Percentiles rank a stretch among this genome's conserved stretches.
Evolutionary conservation across 768 basidiomycete genomes (phyloP).

Genomic region (Rossbeevera mucosa): DNA sequence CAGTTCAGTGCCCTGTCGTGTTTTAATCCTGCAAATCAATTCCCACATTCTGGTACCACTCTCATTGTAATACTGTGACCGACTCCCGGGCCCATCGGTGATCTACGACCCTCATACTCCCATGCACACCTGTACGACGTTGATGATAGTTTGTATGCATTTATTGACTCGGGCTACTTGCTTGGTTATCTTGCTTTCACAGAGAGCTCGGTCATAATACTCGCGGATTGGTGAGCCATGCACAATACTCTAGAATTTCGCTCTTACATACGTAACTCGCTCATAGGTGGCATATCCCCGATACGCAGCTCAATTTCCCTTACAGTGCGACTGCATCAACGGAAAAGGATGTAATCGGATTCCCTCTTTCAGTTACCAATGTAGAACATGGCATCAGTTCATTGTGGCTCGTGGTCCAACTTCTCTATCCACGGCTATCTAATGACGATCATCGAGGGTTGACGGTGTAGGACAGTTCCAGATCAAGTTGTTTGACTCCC

Average conservation of each 20-base stretch:
- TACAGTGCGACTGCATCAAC: slow-evolving; percentile 39
- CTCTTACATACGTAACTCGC: not conserved
- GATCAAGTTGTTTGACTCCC: slow-evolving; percentile 38
- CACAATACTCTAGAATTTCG: not conserved
- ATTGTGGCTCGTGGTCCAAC: slow-evolving; percentile 30
- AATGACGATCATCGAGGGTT: slow-evolving; percentile 41
- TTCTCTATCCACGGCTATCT: slow-evolving; percentile 34
- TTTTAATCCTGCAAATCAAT: slow-evolving; percentile 36
- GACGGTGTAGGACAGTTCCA: slow-evolving; percentile 36
- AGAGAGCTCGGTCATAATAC: slow-evolving; percentile 41
- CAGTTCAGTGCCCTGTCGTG: slow-evolving; percentile 45
- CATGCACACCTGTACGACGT: slow-evolving; percentile 39
- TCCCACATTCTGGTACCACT: slow-evolving; percentile 50
- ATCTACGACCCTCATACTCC: slow-evolving; percentile 46
- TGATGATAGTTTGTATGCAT: slow-evolving; percentile 37
- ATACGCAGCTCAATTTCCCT: slow-evolving; percentile 17
- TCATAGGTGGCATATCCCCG: slow-evolving; percentile 27
- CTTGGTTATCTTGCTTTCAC: not conserved
- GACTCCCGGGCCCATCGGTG: slow-evolving; percentile 39
- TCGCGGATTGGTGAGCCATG: slow-evolving; percentile 41
- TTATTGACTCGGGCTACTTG: not conserved
- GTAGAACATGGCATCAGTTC: slow-evolving; percentile 37
- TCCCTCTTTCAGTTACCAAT: slow-evolving; percentile 35
- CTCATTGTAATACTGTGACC: slow-evolving; percentile 43
- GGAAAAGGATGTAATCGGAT: slow-evolving; percentile 37